phyloP scores from a whole-genome alignment of 352 stramenopile genomes.

The Sclerospora graminicola region DNA sequence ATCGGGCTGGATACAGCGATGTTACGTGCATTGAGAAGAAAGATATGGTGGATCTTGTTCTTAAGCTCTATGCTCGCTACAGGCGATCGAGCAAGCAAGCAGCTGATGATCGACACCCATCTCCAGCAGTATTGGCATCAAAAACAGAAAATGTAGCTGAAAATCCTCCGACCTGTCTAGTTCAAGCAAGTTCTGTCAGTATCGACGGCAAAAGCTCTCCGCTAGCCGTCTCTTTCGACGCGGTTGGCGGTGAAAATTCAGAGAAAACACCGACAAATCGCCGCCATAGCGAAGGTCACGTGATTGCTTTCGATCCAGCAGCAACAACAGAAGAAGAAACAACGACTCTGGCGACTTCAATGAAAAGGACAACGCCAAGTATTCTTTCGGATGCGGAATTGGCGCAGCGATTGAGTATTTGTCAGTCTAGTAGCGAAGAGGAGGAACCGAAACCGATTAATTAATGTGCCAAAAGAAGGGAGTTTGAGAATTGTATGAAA shows the following conservation, averaged over 20 bases:
- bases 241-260: neutral
- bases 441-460: conserved; percentile 11
- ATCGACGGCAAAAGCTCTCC: conserved; percentile 6
- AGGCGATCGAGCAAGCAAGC: conserved; percentile 40
- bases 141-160: conserved; percentile 6
- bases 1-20: conserved; percentile 58
- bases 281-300: conserved; percentile 21
- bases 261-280: conserved; percentile 10
- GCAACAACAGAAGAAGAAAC: conserved; percentile 2
- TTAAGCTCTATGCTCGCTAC: conserved; percentile 69
- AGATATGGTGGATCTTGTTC: conserved; percentile 73
- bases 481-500: neutral
- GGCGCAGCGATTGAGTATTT: conserved; percentile 33
- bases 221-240: conserved; percentile 4
- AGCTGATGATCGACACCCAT: conserved; percentile 15
- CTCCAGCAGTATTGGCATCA: neutral
- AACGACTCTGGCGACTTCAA: conserved; percentile 21
- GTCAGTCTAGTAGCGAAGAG: conserved; percentile 30
- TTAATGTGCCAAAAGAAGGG: conserved; percentile 9
- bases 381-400: conserved; percentile 48
- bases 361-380: conserved; percentile 33
- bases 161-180: conserved; percentile 1
- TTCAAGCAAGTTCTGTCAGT: neutral
- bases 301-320: conserved; percentile 1
- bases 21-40: conserved; percentile 72